Evolutionary conservation across 2,329 filamentous ascomycete species (phyloP).

Genomic region (Penicillium palitans): DNA sequence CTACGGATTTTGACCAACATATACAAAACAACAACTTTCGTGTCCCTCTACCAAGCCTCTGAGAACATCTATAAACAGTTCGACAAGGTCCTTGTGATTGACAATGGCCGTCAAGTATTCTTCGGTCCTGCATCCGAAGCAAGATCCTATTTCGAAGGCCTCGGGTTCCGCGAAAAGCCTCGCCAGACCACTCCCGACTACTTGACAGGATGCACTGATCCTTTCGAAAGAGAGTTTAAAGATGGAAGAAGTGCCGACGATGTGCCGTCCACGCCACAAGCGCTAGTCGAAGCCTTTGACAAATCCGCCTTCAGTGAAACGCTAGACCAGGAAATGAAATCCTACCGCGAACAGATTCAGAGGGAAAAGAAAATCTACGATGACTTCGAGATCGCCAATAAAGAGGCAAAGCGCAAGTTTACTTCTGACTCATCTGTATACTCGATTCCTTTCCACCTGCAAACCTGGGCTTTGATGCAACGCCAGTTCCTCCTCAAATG

Average conservation of each 20-base stretch:
- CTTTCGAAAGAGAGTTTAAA: constrained; percentile 78
- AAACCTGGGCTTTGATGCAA: constrained; percentile 80
- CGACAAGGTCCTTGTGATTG: constrained; percentile 82
- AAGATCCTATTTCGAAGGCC: constrained; percentile 70
- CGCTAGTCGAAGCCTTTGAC: constrained; percentile 69
- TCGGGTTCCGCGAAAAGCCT: constrained; percentile 73
- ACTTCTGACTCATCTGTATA: constrained; percentile 75
- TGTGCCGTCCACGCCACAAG: constrained; percentile 67
- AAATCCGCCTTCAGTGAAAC: constrained; percentile 60
- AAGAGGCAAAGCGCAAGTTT: constrained; percentile 73
- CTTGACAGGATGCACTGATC: constrained; percentile 77
- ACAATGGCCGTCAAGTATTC: constrained; percentile 72
- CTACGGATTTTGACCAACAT: constrained; percentile 79
- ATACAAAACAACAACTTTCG: constrained; percentile 80
- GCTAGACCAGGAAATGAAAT: constrained; percentile 65
- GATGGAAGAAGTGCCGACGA: constrained; percentile 65
- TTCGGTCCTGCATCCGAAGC: constrained; percentile 70
- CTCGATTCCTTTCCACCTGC: constrained; percentile 76
- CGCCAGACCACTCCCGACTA: constrained; percentile 81
- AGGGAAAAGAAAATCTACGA: constrained; percentile 68
- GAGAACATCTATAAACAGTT: constrained; percentile 78
- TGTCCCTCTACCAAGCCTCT: constrained; percentile 81
- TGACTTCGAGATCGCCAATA: constrained; percentile 74
- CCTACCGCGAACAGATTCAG: constrained; percentile 65
- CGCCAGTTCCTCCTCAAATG: constrained; percentile 83